Evolutionary conservation across 192 early-diverging fungal genomes (phyloP), one percentile per base, ranked within the genome.

Genomic region (Coemansia sp.): DNA sequence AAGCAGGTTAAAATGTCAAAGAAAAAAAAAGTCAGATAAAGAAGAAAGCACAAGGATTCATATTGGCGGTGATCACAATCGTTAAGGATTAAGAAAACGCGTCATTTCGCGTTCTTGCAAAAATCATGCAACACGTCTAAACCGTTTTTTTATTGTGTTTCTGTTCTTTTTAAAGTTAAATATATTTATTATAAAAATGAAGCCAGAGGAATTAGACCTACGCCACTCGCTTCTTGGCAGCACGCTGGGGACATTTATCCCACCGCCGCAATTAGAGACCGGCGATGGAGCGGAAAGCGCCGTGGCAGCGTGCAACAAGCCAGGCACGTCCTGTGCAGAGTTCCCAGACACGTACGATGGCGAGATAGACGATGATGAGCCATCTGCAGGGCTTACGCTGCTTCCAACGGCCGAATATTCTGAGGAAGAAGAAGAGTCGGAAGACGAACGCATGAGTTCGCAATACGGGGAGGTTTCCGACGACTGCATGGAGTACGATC

Each of bases 321-420:
- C 34, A 8, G 55, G 55, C 25, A 33, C 5, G 1, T 13, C 38
- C 7, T 40, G 38, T 29, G 29, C 29, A 29, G 38, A 40, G 55
- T 57, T 57, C 34, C 55, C 55, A 9, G 55, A 34, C 33, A 57
- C 33, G 3, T 19, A 13, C 34, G 55, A 57, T 17, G 29, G 17
- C 9, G 33, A 35, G 14, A 11, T 8, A 4, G n/a, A 25, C 33
- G 55, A 36, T 4, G 52, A 54, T 15, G 57, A 59, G 22, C n/a
- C 57, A 14, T 33, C 70, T 3, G 10, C 55, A 3, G 70, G 63
- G 0, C 64, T 72, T 13, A 66, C 70, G 0, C 25, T 72, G 53
- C 59, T 72, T 2, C 70, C 70, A 1, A 72, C 70, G 13, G 70
- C 70, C 43, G 59, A 57, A 35, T 62, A 66, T 34, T 72, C 70